Percentiles rank a stretch among this genome's conserved stretches.
Evolutionary conservation across 2,329 filamentous ascomycete species (phyloP).

Genomic region (Golovinomyces cichoracearum): DNA sequence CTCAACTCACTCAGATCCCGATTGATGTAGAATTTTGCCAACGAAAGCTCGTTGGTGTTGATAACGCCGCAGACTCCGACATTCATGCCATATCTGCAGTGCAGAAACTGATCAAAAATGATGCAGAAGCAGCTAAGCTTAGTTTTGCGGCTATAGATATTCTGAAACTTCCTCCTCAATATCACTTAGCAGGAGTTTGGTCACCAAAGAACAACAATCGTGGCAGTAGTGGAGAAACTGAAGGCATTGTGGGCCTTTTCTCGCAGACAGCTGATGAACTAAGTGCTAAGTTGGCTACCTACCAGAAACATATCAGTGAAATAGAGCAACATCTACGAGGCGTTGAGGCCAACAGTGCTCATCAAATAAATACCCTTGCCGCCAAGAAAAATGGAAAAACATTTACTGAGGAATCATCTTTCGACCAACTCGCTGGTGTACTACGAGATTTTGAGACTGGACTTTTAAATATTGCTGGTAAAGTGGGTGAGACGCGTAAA

Average conservation of each 20-base stretch:
- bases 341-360: conserved; percentile 32
- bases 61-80: conserved; percentile 36
- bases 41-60: conserved; percentile 34
- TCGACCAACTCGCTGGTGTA: conserved; percentile 28
- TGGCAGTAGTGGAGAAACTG: conserved; percentile 22
- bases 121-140: conserved; percentile 43
- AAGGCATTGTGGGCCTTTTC: conserved; percentile 38
- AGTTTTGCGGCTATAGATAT: conserved; percentile 51
- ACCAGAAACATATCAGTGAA: conserved; percentile 32
- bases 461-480: conserved; percentile 34
- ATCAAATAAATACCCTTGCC: conserved; percentile 31
- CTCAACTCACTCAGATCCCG: conserved; percentile 36
- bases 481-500: conserved; percentile 33
- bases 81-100: conserved; percentile 31
- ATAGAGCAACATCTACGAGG: conserved; percentile 39
- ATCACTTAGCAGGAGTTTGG: conserved; percentile 20
- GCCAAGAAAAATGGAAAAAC: conserved; percentile 17
- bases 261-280: conserved; percentile 36
- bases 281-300: conserved; percentile 27
- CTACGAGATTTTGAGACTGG: conserved; percentile 39
- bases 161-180: conserved; percentile 38
- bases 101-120: conserved; percentile 32
- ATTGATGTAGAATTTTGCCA: conserved; percentile 38
- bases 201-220: conserved; percentile 18
- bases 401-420: conserved; percentile 20